Conservation (phyloP, 2,329 filamentous ascomycete genomes). For the Elsinoe ampelina region DNA sequence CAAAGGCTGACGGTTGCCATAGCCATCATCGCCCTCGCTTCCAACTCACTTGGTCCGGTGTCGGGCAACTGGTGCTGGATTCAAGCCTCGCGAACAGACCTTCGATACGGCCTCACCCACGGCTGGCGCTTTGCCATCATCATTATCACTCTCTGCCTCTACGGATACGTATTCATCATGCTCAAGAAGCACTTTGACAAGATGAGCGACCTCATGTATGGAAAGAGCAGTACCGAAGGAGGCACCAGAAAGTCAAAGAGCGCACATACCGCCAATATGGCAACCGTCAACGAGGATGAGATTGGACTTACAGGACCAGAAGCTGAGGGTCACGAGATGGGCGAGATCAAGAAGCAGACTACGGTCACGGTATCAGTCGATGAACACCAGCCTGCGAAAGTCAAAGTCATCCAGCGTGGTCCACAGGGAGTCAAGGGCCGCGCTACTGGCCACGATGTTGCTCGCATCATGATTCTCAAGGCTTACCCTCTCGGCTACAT, state of each 20-base stretch:
- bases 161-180: constrained; percentile 35
- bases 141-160: constrained; percentile 32
- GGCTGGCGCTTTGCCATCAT: constrained; percentile 40
- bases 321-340: background rate
- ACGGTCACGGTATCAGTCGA: background rate
- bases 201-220: constrained; percentile 5
- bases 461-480: constrained; percentile 26
- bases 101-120: constrained; percentile 39
- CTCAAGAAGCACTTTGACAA: constrained; percentile 20
- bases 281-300: background rate
- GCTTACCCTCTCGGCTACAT: constrained; percentile 29
- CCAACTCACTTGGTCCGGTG: constrained; percentile 30
- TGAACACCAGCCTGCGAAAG: constrained; percentile 13
- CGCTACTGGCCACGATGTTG: constrained; percentile 19
- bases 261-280: background rate
- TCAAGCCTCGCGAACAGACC: constrained; percentile 26
- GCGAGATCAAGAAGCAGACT: background rate
- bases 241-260: background rate
- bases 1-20: background rate
- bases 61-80: constrained; percentile 45
- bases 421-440: background rate
- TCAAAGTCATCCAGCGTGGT: background rate
- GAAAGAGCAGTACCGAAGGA: background rate
- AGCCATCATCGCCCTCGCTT: constrained; percentile 22
- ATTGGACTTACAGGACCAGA: background rate